phyloP scores from a whole-genome alignment of 176 grass and related monocot species.

The Oryza glumipatula region DNA sequence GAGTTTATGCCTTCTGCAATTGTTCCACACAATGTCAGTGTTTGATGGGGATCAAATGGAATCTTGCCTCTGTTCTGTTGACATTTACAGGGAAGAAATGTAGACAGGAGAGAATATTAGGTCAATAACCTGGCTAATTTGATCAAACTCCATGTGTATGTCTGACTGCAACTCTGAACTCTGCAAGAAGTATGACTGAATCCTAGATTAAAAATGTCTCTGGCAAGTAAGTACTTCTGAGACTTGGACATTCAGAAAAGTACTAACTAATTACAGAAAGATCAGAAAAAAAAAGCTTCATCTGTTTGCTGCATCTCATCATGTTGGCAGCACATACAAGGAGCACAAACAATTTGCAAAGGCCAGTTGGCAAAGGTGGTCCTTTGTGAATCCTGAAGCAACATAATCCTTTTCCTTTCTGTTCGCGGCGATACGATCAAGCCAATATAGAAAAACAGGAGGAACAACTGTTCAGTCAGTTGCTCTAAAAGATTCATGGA shows the following conservation, averaged over 20 bases:
- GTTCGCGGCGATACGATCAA: background rate
- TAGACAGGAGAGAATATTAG: background rate
- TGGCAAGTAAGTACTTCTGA: background rate
- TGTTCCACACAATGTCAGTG: constrained; percentile 30
- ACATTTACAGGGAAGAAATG: background rate
- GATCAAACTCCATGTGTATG: constrained; percentile 11
- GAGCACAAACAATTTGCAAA: constrained; percentile 15
- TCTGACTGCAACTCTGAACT: constrained; percentile 6
- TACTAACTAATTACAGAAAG: background rate
- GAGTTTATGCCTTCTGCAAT: constrained; percentile 39
- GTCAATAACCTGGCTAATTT: background rate
- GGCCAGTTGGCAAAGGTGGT: constrained; percentile 25
- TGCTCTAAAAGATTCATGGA: constrained; percentile 38
- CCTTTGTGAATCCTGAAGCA: constrained; percentile 46
- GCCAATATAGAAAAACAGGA: constrained; percentile 8
- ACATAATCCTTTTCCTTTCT: constrained; percentile 36
- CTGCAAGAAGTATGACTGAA: constrained; percentile 15
- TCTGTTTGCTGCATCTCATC: constrained; percentile 27
- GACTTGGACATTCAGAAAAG: background rate
- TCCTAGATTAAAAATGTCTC: background rate
- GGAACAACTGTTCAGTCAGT: background rate
- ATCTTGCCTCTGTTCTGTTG: constrained; percentile 39
- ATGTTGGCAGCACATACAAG: constrained; percentile 12
- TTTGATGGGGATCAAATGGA: constrained; percentile 49
- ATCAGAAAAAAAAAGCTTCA: background rate